These are phyloP conservation scores for Ophiocordyceps polyrhachis-furcata DNA, from an alignment of 2,329 filamentous ascomycete species.

Conservation along the genomic window DNA sequence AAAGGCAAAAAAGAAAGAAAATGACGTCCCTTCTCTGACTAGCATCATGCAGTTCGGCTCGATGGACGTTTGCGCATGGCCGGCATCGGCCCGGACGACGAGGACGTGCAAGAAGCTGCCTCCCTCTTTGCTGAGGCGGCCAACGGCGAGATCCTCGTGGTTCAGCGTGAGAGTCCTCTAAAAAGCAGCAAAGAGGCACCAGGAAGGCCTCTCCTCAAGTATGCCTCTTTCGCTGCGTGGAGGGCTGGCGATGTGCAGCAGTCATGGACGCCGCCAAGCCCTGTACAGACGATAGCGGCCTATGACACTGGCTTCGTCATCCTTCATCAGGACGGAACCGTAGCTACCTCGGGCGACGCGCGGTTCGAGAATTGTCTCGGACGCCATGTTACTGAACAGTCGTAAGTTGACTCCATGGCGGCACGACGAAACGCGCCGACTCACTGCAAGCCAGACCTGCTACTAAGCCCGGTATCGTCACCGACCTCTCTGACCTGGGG, in stretches of 20 bases:
- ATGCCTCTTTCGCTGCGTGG: conserved; percentile 8
- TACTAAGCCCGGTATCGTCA: conserved; percentile 23
- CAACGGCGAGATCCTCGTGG: conserved; percentile 5
- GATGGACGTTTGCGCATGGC: conserved; percentile 7
- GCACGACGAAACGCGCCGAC: background rate
- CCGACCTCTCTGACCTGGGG: conserved; percentile 31
- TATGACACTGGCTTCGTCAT: conserved; percentile 31
- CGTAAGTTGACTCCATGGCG: conserved; percentile 10
- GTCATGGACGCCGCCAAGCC: conserved; percentile 8
- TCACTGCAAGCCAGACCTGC: conserved; percentile 20
- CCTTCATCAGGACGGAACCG: conserved; percentile 22
- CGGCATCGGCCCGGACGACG: conserved; percentile 4
- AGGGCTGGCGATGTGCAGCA: conserved; percentile 1
- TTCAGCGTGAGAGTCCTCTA: background rate
- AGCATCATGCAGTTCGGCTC: conserved; percentile 4
- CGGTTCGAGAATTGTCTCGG: conserved; percentile 39
- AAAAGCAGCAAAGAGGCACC: conserved; percentile 2
- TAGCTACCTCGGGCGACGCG: conserved; percentile 37
- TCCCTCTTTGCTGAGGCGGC: conserved; percentile 4
- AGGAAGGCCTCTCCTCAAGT: conserved; percentile 6
- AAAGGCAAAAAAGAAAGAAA: background rate
- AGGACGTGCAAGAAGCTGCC: conserved; percentile 1
- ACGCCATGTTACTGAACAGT: conserved; percentile 21
- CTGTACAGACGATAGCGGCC: conserved; percentile 22
- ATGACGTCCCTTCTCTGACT: background rate